Evolutionary conservation across 441 rosid genomes (phyloP), one percentile per base, ranked within the genome.

Genomic region (Bocquillonia castaneifolia): DNA sequence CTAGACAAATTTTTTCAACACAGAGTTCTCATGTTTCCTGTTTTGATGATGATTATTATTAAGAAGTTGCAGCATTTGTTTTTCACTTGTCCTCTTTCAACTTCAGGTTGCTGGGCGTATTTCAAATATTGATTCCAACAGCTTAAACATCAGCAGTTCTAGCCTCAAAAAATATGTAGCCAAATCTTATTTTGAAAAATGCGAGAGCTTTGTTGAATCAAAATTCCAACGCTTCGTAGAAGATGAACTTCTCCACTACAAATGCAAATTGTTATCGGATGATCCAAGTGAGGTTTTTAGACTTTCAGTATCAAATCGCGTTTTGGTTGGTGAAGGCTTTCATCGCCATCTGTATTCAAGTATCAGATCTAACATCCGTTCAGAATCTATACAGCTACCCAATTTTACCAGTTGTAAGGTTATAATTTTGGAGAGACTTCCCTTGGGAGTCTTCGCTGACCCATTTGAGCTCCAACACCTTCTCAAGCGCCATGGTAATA

Each of bases 401-500:
- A 8, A 37, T 55, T 72, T 44, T 22, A 47, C 51, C 60, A 53
- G 63, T 54, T 80, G 84, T 64, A 76, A 91, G 74, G 77, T 80
- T 18, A 72, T 87, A 71, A 36, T 89, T 13, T 45, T 84, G 15
- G 91, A 89, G 79, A 80, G 85, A 60, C 86, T 91, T 64, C 96
- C 98, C 17, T 63, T 74, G 42, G 98, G 96, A 62, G 91, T 86
- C 69, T 91, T 86, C 73, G 90, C 96, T 68, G 96, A 93, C 53
- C 93, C 93, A 4, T 93, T 89, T 81, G 97, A 93, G 79, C 87
- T 93, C 60, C 96, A 88, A 73, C 86, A 75, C 79, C 80, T 86
- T 68, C 79, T 67, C 6, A 78, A 83, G 54, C 86, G 73, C 26
- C 83, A 79, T 54, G 89, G 96, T 91, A 77, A 15, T 55, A 0